Conservation (phyloP, 139 green algal genomes). For the Chlamydomonas sphaeroides region DNA sequence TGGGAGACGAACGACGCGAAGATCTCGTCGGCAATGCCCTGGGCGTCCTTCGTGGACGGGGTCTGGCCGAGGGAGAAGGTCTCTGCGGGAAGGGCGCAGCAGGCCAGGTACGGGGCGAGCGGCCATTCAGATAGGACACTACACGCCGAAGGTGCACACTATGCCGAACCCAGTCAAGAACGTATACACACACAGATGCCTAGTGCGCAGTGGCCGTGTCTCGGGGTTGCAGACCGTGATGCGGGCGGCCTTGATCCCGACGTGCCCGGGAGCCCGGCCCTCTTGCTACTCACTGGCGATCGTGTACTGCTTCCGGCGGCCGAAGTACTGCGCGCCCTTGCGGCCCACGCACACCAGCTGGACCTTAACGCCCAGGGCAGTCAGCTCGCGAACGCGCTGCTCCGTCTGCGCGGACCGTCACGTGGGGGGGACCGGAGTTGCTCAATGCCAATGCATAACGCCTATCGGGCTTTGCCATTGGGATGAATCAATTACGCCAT, state of each 20-base stretch:
- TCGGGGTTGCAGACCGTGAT: too few species aligned
- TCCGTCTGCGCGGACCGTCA: slow-evolving; percentile 77
- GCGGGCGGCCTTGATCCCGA: too few species aligned
- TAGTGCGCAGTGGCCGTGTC: too few species aligned
- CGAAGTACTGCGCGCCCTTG: slow-evolving; percentile 96
- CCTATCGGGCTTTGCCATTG: too few species aligned
- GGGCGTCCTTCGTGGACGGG: slow-evolving; percentile 96
- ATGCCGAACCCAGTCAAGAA: neutral
- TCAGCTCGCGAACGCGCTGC: slow-evolving; percentile 87
- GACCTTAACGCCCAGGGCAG: slow-evolving; percentile 82
- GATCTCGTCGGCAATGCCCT: slow-evolving; percentile 97
- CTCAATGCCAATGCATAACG: neutral
- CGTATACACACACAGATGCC: too few species aligned
- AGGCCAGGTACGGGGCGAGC: neutral
- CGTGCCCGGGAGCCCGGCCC: too few species aligned
- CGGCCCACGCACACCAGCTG: slow-evolving; percentile 91
- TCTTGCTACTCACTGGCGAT: slow-evolving; percentile 83
- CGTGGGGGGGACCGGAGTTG: neutral
- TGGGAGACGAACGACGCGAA: slow-evolving; percentile 95
- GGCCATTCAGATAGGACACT: too few species aligned
- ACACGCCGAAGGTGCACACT: too few species aligned
- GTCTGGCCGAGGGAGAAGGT: slow-evolving; percentile 82
- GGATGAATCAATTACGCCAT: too few species aligned
- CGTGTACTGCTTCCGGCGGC: slow-evolving; percentile 86
- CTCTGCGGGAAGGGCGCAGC: slow-evolving; percentile 52